These are phyloP conservation scores for Tulasnella sp. DNA, from an alignment of 768 basidiomycete species.

Conservation along the genomic window DNA sequence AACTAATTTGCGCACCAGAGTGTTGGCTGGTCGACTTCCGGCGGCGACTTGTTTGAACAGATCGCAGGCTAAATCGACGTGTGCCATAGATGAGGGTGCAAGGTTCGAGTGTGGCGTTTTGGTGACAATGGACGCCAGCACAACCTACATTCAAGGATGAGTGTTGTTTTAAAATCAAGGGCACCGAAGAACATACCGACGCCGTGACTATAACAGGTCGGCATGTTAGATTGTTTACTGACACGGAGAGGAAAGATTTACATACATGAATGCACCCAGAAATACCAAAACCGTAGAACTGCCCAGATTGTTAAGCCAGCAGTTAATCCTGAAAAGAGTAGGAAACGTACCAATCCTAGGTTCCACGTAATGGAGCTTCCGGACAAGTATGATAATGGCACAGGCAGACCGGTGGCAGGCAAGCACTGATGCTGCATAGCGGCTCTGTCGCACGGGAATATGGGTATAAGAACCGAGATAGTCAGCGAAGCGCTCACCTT, in stretches of 20 bases:
- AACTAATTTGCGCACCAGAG: slow-evolving; percentile 19
- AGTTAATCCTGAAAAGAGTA: neutral
- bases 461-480: neutral
- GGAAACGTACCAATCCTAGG: slow-evolving; percentile 40
- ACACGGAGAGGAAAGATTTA: neutral
- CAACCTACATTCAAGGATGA: slow-evolving; percentile 54
- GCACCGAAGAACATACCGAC: slow-evolving; percentile 9
- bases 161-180: neutral
- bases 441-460: slow-evolving; percentile 45
- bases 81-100: slow-evolving; percentile 68
- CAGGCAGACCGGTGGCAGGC: slow-evolving; percentile 43
- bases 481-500: slow-evolving; percentile 40
- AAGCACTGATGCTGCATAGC: slow-evolving; percentile 67
- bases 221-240: neutral
- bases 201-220: slow-evolving; percentile 12
- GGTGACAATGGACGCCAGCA: slow-evolving; percentile 77
- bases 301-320: slow-evolving; percentile 42
- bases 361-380: slow-evolving; percentile 42
- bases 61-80: slow-evolving; percentile 50
- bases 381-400: slow-evolving; percentile 63
- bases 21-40: slow-evolving; percentile 33
- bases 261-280: slow-evolving; percentile 31
- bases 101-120: slow-evolving; percentile 73
- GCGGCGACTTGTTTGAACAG: slow-evolving; percentile 33
- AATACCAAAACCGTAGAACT: slow-evolving; percentile 65